These are phyloP conservation scores for Setaria viridis DNA, from an alignment of 202 grass and related monocot species.

Conservation along the genomic window DNA sequence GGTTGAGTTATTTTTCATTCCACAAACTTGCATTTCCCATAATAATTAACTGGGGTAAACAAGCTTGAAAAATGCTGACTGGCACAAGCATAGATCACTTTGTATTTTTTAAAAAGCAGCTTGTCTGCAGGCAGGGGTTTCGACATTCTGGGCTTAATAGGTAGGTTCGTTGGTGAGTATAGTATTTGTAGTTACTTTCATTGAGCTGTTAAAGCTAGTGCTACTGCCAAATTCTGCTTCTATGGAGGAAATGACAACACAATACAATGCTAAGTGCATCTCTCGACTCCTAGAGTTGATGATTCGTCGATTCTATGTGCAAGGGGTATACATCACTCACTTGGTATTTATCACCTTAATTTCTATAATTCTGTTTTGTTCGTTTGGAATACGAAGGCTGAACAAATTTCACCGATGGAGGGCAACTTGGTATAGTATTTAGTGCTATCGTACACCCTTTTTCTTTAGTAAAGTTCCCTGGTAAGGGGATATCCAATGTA, in stretches of 20 bases:
- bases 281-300: slow-evolving; percentile 51
- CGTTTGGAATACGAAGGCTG: slow-evolving; percentile 39
- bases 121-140: slow-evolving; percentile 47
- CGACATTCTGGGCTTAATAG: slow-evolving; percentile 35
- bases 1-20: slow-evolving; percentile 28
- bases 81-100: slow-evolving; percentile 45
- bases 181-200: slow-evolving; percentile 38
- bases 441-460: slow-evolving; percentile 30
- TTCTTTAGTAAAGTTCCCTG: slow-evolving; percentile 59
- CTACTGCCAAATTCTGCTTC: slow-evolving; percentile 41
- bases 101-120: slow-evolving; percentile 44
- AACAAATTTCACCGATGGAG: slow-evolving; percentile 36
- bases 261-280: slow-evolving; percentile 30
- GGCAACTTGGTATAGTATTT: slow-evolving; percentile 52
- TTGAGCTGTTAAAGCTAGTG: slow-evolving; percentile 43
- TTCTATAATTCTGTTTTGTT: slow-evolving; percentile 39
- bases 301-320: not conserved
- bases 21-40: not conserved
- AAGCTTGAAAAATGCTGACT: slow-evolving; percentile 40
- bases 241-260: slow-evolving; percentile 30
- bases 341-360: slow-evolving; percentile 49
- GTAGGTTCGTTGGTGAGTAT: slow-evolving; percentile 51
- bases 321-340: slow-evolving; percentile 42
- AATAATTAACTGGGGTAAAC: slow-evolving; percentile 4
- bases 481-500: slow-evolving; percentile 63